These are phyloP conservation scores for Whalleya microplaca DNA, from an alignment of 2,329 filamentous ascomycete genomes.

Conservation along the genomic window DNA sequence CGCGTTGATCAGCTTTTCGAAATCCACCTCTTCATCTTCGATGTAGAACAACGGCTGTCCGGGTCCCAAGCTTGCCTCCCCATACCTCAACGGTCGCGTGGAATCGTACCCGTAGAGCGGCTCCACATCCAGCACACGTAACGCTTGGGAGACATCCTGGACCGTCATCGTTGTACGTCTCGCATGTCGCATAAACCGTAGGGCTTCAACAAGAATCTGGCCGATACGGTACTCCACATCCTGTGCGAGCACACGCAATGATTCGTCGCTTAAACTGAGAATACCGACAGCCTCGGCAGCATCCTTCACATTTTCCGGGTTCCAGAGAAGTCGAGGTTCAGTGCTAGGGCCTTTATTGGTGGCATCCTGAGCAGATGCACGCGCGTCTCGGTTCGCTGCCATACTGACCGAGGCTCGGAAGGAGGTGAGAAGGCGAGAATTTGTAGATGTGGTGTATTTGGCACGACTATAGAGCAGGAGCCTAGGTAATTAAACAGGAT, in stretches of 20 bases:
- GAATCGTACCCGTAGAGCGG: slow-evolving; percentile 97
- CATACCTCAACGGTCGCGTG: slow-evolving; percentile 84
- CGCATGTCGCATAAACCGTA: slow-evolving; percentile 94
- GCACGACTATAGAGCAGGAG: too few relatives aligned
- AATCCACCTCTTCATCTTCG: slow-evolving; percentile 97
- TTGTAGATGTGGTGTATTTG: too few relatives aligned
- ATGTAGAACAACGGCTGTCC: slow-evolving; percentile 96
- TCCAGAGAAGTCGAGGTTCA: slow-evolving; percentile 71
- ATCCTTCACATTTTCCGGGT: slow-evolving; percentile 92
- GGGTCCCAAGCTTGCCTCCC: slow-evolving; percentile 89
- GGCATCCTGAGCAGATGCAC: slow-evolving; percentile 29
- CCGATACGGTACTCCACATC: slow-evolving; percentile 95
- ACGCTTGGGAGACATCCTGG: slow-evolving; percentile 84
- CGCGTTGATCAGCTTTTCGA: slow-evolving; percentile 98
- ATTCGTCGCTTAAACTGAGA: slow-evolving; percentile 77
- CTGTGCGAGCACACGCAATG: slow-evolving; percentile 83
- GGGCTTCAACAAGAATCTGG: slow-evolving; percentile 89
- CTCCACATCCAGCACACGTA: slow-evolving; percentile 87
- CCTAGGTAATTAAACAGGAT: too few relatives aligned
- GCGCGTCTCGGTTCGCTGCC: slow-evolving; percentile 29
- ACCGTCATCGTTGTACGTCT: slow-evolving; percentile 86
- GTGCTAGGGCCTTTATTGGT: slow-evolving; percentile 20
- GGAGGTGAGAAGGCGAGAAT: too few relatives aligned
- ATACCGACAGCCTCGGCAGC: slow-evolving; percentile 97
- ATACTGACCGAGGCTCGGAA: too few relatives aligned